Evolutionary conservation across 225 moss, liverwort and hornwort genomes (phyloP).

Genomic region (Ulota crispa): DNA sequence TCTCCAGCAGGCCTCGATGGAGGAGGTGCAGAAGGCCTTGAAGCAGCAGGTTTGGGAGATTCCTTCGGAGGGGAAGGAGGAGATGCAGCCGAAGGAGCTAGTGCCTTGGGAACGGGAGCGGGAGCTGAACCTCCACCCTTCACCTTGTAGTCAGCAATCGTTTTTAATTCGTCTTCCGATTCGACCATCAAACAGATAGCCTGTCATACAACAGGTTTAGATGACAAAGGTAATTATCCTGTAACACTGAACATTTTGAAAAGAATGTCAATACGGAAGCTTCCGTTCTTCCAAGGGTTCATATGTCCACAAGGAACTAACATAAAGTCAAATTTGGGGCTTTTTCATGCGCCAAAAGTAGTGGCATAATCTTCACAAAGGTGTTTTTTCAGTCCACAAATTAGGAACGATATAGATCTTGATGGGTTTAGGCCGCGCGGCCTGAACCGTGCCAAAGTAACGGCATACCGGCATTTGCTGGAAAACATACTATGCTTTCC

Average conservation of each 20-base stretch:
- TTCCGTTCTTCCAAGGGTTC: conserved; percentile 7
- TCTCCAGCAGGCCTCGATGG: conserved; percentile 34
- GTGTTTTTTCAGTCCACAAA: too few relatives aligned
- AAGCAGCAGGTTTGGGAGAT: conserved; percentile 28
- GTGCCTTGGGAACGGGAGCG: conserved; percentile 28
- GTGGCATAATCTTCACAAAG: too few relatives aligned
- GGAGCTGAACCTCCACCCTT: conserved; percentile 31
- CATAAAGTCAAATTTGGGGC: too few relatives aligned
- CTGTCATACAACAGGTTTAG: conserved; percentile 40
- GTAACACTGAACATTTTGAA: not conserved
- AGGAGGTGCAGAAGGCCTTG: conserved; percentile 38
- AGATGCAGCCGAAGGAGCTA: conserved; percentile 16
- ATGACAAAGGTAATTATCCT: not conserved
- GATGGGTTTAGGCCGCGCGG: too few relatives aligned
- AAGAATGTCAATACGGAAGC: not conserved
- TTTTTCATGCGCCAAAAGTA: too few relatives aligned
- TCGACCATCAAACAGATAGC: conserved; percentile 77
- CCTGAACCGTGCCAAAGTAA: too few relatives aligned
- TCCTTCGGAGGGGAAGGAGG: conserved; percentile 26
- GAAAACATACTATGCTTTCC: not conserved
- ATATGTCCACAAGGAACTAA: not conserved
- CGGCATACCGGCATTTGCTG: too few relatives aligned
- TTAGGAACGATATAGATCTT: too few relatives aligned
- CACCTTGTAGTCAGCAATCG: conserved; percentile 50
- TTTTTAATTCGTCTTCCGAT: conserved; percentile 55